phyloP scores from a whole-genome alignment of 495 filamentous ascomycete species.

The Lasiosphaeria ovina region DNA sequence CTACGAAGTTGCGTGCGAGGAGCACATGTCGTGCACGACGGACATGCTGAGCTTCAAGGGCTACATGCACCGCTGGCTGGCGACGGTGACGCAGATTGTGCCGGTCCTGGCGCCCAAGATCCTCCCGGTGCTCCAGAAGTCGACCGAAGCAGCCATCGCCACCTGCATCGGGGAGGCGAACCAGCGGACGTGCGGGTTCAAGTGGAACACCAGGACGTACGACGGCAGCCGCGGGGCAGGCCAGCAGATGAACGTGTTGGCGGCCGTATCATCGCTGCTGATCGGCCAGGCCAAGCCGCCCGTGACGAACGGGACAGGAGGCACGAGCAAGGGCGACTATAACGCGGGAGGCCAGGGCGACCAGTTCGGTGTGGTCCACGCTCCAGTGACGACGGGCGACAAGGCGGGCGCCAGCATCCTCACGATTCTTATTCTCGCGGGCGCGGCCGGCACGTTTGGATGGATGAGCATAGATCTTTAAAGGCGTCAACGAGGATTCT shows the following conservation, averaged over 20 bases:
- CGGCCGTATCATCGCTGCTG: conserved; percentile 58
- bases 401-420: conserved; percentile 65
- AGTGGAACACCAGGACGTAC: conserved; percentile 59
- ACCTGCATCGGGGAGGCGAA: conserved; percentile 63
- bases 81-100: conserved; percentile 64
- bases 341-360: conserved; percentile 50
- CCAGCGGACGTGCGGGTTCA: conserved; percentile 64
- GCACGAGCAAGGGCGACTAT: conserved; percentile 63
- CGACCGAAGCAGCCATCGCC: conserved; percentile 64
- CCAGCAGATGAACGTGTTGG: conserved; percentile 69
- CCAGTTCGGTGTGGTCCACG: conserved; percentile 13
- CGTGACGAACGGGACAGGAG: conserved; percentile 57
- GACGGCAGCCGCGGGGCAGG: conserved; percentile 62
- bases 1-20: conserved; percentile 69
- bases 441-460: conserved; percentile 39
- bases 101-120: conserved; percentile 63
- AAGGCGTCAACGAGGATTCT: not conserved
- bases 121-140: conserved; percentile 62
- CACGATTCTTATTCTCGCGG: conserved; percentile 49
- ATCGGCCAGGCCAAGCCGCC: conserved; percentile 42
- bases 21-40: conserved; percentile 59
- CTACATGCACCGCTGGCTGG: conserved; percentile 80
- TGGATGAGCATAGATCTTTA: conserved; percentile 46
- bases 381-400: conserved; percentile 55
- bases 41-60: conserved; percentile 86